A percentile compares a stretch with the other conserved stretches of the same genome.
Conservation (phyloP, 257 asterid genomes). For the Thymus quinquecostatus region DNA sequence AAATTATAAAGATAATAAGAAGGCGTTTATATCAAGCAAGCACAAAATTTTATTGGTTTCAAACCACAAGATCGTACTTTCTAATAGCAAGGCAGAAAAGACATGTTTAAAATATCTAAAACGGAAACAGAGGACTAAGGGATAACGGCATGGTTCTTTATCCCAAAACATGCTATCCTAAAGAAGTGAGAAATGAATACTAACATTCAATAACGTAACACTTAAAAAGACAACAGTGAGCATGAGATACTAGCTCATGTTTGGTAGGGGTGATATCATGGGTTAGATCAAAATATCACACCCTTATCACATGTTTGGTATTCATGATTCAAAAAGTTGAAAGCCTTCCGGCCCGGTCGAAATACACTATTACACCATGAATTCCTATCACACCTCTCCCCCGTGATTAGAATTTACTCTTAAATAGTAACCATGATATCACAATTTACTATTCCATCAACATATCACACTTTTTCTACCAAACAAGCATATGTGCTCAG, state of each 20-base stretch:
- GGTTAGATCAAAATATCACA: too few species aligned
- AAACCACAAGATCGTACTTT: neutral
- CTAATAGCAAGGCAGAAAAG: neutral
- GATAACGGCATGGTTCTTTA: neutral
- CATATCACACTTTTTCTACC: too few species aligned
- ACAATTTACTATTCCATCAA: too few species aligned
- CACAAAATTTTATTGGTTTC: neutral
- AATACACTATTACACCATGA: too few species aligned
- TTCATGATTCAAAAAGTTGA: too few species aligned
- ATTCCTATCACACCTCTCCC: too few species aligned
- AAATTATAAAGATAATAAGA: neutral
- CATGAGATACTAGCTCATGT: too few species aligned
- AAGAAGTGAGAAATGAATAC: neutral
- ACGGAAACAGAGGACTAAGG: neutral
- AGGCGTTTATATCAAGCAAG: neutral
- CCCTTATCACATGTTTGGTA: too few species aligned
- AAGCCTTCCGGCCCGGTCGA: too few species aligned
- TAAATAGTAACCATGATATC: too few species aligned
- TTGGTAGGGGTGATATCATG: too few species aligned
- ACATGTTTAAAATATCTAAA: neutral
- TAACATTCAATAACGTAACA: neutral
- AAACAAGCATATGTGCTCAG: slow-evolving; percentile 1
- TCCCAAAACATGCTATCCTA: neutral
- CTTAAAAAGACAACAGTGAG: neutral
- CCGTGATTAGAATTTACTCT: too few species aligned